phyloP scores from a whole-genome alignment of 164 flowering plant genomes.

The Tinospora cordifolia region DNA sequence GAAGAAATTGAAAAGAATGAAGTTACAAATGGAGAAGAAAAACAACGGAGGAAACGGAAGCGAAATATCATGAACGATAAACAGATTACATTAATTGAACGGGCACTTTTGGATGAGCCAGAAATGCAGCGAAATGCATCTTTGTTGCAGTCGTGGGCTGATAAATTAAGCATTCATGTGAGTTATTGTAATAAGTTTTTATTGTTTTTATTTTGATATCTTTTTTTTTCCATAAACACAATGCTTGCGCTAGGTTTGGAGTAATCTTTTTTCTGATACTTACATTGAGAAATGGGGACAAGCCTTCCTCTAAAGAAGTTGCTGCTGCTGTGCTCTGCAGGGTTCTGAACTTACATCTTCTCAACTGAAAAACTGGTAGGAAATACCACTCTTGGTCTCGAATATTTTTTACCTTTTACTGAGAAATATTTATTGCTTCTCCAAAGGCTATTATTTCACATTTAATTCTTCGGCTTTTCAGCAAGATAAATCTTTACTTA shows the following conservation, averaged over 20 bases:
- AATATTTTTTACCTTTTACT: background rate
- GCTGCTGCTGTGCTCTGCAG: slow-evolving; percentile 36
- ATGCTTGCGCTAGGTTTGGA: slow-evolving; percentile 3
- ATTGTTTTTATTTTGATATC: background rate
- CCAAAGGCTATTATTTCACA: background rate
- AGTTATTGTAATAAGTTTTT: slow-evolving; percentile 17
- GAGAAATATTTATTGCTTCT: background rate
- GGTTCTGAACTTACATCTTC: slow-evolving; percentile 84
- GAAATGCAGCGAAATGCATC: slow-evolving; percentile 81
- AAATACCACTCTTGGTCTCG: background rate
- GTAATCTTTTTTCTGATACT: background rate
- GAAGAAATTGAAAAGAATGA: slow-evolving; percentile 47
- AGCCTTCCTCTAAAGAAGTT: slow-evolving; percentile 14
- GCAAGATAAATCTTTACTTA: no score
- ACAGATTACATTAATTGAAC: slow-evolving; percentile 63
- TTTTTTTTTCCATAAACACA: background rate
- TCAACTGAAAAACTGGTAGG: slow-evolving; percentile 90
- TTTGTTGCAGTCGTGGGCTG: slow-evolving; percentile 67
- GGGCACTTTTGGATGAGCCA: slow-evolving; percentile 79
- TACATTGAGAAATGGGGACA: background rate
- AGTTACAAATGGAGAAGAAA: slow-evolving; percentile 43
- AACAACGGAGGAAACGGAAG: slow-evolving; percentile 68
- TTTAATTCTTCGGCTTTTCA: no score
- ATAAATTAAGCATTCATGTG: slow-evolving; percentile 68
- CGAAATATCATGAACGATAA: slow-evolving; percentile 82